Percentiles rank a stretch among this genome's conserved stretches.
These are phyloP conservation scores for Cyanidiococcus yangmingshanensis DNA, from an alignment of 23 red algal species.

Conservation along the genomic window DNA sequence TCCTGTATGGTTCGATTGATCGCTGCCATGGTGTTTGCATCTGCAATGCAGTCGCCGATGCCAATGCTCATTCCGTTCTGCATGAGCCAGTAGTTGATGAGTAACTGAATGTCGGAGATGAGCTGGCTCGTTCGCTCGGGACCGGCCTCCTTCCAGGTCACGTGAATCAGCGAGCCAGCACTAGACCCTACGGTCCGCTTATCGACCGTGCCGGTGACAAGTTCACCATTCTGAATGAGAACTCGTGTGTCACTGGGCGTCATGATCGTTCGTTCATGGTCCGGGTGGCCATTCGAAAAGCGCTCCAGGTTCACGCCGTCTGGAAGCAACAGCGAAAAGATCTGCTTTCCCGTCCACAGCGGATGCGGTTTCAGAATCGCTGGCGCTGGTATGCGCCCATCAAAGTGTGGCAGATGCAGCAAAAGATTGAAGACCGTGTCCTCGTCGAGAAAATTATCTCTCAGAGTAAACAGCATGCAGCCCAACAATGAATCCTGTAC, in stretches of 20 bases:
- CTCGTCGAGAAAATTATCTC: conserved; percentile 74
- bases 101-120: conserved; percentile 80
- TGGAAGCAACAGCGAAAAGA: conserved; percentile 86
- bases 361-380: conserved; percentile 80
- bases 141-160: conserved; percentile 94
- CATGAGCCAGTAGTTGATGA: conserved; percentile 89
- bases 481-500: conserved; percentile 96
- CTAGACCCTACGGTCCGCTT: conserved; percentile 89
- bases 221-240: conserved; percentile 69
- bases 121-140: conserved; percentile 58
- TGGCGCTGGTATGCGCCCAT: conserved; percentile 71
- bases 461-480: conserved; percentile 90
- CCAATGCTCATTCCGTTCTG: conserved; percentile 86
- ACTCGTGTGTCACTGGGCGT: conserved; percentile 86
- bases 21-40: conserved; percentile 63
- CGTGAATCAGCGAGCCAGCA: conserved; percentile 79
- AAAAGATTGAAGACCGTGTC: conserved; percentile 91
- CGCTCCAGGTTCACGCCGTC: conserved; percentile 75
- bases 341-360: conserved; percentile 98
- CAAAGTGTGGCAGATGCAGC: conserved; percentile 79
- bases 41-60: conserved; percentile 97
- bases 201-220: conserved; percentile 83
- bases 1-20: conserved; percentile 73
- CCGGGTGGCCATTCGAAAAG: conserved; percentile 70
- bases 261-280: conserved; percentile 63